Evolutionary conservation across 148 eudicot genomes (phyloP).

Genomic region (Cornus controversa): DNA sequence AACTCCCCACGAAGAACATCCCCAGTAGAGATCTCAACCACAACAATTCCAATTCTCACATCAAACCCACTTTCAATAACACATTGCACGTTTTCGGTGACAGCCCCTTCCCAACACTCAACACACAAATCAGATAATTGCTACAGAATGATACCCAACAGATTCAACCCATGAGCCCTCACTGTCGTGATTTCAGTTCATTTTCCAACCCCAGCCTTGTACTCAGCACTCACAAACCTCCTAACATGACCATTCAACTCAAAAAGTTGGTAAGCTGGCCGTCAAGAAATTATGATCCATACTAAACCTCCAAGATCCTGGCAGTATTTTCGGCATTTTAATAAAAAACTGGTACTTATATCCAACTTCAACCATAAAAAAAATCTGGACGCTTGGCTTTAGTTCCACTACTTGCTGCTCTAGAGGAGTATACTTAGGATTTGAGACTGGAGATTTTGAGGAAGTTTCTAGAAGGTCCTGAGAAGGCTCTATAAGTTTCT

Average conservation of each 20-base stretch:
- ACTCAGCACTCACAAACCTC: slow-evolving; percentile 87
- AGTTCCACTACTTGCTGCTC: no score
- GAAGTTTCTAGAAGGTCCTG: slow-evolving; percentile 45
- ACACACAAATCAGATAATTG: slow-evolving; percentile 83
- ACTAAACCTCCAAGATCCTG: no score
- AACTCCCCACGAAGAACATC: slow-evolving; percentile 87
- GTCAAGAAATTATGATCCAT: no score
- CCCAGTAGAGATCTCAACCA: slow-evolving; percentile 85
- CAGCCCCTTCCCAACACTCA: slow-evolving; percentile 36
- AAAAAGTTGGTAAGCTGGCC: no score
- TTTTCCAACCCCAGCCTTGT: slow-evolving; percentile 90
- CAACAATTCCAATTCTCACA: slow-evolving; percentile 73
- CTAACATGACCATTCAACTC: slow-evolving; percentile 93
- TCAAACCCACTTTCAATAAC: slow-evolving; percentile 45
- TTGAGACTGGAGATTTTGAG: background rate
- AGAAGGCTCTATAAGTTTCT: slow-evolving; percentile 74
- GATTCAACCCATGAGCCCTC: slow-evolving; percentile 85
- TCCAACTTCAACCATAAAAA: no score
- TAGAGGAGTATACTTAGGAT: no score
- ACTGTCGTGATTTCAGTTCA: slow-evolving; percentile 83
- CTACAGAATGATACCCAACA: slow-evolving; percentile 69
- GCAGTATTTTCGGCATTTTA: no score
- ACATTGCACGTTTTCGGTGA: slow-evolving; percentile 31
- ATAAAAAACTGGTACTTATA: no score
- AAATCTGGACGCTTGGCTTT: no score